These are phyloP conservation scores for Cercospora sesami DNA, from an alignment of 2,329 filamentous ascomycete genomes.

Conservation along the genomic window DNA sequence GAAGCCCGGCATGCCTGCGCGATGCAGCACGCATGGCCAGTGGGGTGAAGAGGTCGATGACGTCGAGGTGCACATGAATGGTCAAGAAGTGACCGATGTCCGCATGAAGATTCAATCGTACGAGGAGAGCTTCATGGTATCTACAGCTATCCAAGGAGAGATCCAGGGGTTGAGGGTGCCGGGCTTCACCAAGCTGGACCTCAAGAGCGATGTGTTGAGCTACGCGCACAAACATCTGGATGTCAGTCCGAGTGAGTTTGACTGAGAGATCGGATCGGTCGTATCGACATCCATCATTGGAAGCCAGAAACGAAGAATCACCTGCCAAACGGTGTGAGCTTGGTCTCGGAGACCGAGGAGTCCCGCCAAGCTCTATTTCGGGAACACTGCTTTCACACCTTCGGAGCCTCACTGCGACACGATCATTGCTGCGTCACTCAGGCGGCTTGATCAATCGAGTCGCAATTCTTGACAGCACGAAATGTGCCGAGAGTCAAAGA, in stretches of 20 bases:
- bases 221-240: conserved; percentile 32
- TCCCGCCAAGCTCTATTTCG: conserved; percentile 1
- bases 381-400: not conserved
- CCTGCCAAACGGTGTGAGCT: not conserved
- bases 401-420: not conserved
- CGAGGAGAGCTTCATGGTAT: conserved; percentile 60
- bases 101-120: conserved; percentile 60
- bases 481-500: not conserved
- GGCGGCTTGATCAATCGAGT: not conserved
- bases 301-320: not conserved
- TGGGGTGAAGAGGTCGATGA: conserved; percentile 52
- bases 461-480: not conserved
- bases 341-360: conserved; percentile 1
- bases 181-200: conserved; percentile 35
- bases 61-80: conserved; percentile 54
- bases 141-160: conserved; percentile 52
- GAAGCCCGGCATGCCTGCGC: conserved; percentile 43
- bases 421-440: not conserved
- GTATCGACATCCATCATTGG: not conserved
- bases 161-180: conserved; percentile 36
- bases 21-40: conserved; percentile 46
- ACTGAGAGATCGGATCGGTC: conserved; percentile 17
- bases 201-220: conserved; percentile 35
- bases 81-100: conserved; percentile 52
- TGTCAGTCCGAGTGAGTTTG: conserved; percentile 25